These are phyloP conservation scores for Lactifluus volemus DNA, from an alignment of 768 basidiomycete species.

Conservation along the genomic window DNA sequence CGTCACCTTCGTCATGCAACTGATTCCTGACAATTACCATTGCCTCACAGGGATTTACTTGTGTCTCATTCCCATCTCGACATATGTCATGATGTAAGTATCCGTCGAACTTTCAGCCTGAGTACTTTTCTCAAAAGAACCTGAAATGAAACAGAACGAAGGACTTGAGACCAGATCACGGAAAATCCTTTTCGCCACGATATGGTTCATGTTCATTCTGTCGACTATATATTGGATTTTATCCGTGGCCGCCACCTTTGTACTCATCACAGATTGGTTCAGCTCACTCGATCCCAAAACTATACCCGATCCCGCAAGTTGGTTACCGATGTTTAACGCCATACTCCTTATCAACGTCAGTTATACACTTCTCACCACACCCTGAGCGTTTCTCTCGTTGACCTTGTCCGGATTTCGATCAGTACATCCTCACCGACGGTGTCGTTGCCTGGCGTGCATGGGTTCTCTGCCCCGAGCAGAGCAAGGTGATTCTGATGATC, in stretches of 20 bases:
- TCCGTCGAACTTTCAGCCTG: neutral
- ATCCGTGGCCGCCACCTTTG: neutral
- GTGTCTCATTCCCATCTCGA: neutral
- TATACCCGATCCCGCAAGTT: neutral
- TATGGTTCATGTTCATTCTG: neutral
- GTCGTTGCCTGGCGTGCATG: conserved; percentile 13
- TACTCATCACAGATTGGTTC: neutral
- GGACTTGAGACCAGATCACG: neutral
- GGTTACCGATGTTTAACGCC: neutral
- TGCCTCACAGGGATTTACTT: neutral
- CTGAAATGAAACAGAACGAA: too few species aligned
- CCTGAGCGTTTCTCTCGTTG: neutral
- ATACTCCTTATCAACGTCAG: conserved; percentile 3
- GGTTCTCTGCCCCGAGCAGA: neutral
- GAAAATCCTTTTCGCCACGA: neutral
- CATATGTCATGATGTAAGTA: conserved; percentile 1
- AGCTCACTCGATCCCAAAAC: neutral
- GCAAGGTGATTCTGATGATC: neutral
- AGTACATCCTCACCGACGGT: conserved; percentile 8
- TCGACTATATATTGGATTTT: conserved; percentile 1
- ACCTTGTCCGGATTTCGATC: neutral
- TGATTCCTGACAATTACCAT: neutral
- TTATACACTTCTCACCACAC: neutral
- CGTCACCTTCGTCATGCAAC: too few species aligned
- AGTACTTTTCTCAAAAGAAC: neutral